Percentiles rank a stretch among this genome's conserved stretches.
These are phyloP conservation scores for Fusarium compactum DNA, from an alignment of 2,329 filamentous ascomycete genomes.

Conservation along the genomic window DNA sequence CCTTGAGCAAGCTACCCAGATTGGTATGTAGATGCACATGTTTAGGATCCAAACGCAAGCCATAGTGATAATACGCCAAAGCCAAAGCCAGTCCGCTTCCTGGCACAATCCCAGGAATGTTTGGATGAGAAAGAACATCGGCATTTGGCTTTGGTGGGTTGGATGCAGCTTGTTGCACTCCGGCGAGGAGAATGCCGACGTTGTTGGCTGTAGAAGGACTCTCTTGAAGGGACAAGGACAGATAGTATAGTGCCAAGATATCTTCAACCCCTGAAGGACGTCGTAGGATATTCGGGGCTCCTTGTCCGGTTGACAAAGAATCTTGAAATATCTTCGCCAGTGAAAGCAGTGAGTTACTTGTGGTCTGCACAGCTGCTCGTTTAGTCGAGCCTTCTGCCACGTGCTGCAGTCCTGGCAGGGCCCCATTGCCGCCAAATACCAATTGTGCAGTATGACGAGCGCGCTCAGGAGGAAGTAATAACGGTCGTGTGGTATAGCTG, in stretches of 20 bases:
- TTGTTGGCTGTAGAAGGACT: constrained; percentile 99
- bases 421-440: constrained; percentile 80
- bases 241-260: constrained; percentile 93
- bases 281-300: constrained; percentile 65
- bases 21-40: constrained; percentile 99
- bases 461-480: constrained; percentile 85
- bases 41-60: constrained; percentile 83
- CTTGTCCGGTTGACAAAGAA: constrained; percentile 81
- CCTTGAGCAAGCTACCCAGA: constrained; percentile 92
- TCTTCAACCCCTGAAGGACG: constrained; percentile 85
- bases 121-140: constrained; percentile 45
- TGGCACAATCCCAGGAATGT: constrained; percentile 81
- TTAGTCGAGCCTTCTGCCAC: constrained; percentile 74
- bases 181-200: constrained; percentile 94
- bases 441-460: constrained; percentile 85
- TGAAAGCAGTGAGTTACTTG: constrained; percentile 93
- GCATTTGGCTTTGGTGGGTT: constrained; percentile 43
- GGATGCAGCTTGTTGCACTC: constrained; percentile 77
- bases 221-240: constrained; percentile 92
- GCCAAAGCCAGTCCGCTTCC: constrained; percentile 91
- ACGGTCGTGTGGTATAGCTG: constrained; percentile 58
- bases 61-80: constrained; percentile 95
- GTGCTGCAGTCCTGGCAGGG: constrained; percentile 84
- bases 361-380: constrained; percentile 88
- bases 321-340: constrained; percentile 98